Evolutionary conservation across 1,139 yeast genomes (phyloP), one percentile per base, ranked within the genome.

Genomic region (Meyerozyma smithsonii): DNA sequence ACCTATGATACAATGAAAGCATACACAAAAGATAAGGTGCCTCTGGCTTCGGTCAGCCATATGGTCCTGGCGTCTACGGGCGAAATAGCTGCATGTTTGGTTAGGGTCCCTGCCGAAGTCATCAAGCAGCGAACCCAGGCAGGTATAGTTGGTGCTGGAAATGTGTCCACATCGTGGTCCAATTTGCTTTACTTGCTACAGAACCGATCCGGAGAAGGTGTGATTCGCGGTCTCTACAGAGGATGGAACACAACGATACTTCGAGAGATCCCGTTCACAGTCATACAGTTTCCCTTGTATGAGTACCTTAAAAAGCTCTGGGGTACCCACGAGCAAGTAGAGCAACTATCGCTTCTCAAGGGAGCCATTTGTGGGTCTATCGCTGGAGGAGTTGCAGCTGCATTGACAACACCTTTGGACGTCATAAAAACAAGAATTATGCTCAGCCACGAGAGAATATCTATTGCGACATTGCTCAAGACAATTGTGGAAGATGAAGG

Each of bases 311-410:
- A 92, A 66, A 61, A 61, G 43, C 60, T 63, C 38, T 76, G 84
- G 79, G 54, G 62, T 4, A 41, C 50, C 3, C 43, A 43, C 37
- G 69, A 77, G 11, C 42, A 42, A 34, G 44, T 49, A 5, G 59
- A 64, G 28, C 60, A 64, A 19, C 66, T 81, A 4, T 66, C 83
- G 5, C 81, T 89, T 2, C 64, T 77, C 48, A 84, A 83, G 54
- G 96, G 97, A n/a, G 94, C 97, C 0, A 46, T 89, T 0, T 89
- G 97, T 60, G 99, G 99, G 4, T 85, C 95, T 8, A 60, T 89
- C 19, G 97, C 98, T 0, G 97, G 97, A 21, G 97, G 94, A 2
- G 59, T 88, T 17, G 97, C 97, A 0, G 98, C 97, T 0, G 97
- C 97, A 0, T 48, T 77, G 4, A 92, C 98, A 0, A 92, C 97